Evolutionary conservation across 768 basidiomycete species (phyloP), one percentile per base, ranked within the genome.

Genomic region (button mushroom (Agaricus bisporus)): DNA sequence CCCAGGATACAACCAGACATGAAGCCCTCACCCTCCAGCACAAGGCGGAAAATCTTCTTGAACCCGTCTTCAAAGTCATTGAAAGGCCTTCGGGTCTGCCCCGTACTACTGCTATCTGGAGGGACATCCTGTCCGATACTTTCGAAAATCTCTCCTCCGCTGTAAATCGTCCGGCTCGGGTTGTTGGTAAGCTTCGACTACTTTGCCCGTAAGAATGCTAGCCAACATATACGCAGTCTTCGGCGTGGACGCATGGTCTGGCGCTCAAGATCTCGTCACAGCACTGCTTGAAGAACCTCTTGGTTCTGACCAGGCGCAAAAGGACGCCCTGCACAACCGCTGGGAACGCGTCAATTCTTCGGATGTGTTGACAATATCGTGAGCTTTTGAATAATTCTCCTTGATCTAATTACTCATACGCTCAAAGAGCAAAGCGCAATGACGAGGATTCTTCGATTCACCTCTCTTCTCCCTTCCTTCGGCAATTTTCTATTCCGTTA

Each of bases 241-340:
- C 61, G 78, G 80, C 11, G 60, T 77, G 48, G 81, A 84, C 63
- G 66, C 78, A 60, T 75, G 71, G 64, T 75, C 84, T 17, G 73
- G 72, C 36, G 72, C 81, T 6, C 69, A 70, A 36, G 80, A 85
- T 28, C 67, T 91, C 4, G 78, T 91, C 17, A 81, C 82, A 4
- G 86, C 87, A 6, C 72, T 91, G 35, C 70, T 91, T 14, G 78
- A 84, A 41, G 82, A 90, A 50, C 88, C 88, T 12, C 77, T 91
- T 58, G 71, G 74, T 2, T 79, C 80, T n/a, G 77, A 81, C 57
- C 55, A 70, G 22, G 60, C 65, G 4, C 72, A 77, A 54, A 74
- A 70, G 47, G 66, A 70, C 29, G 60, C 62, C 7, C 60, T 87
- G 20, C 73, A 71, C 49, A 61, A 70, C 38, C 73, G 87, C 29